Evolutionary conservation across 140 eudicot species (phyloP).

Genomic region (Erigeron philadelphicus): DNA sequence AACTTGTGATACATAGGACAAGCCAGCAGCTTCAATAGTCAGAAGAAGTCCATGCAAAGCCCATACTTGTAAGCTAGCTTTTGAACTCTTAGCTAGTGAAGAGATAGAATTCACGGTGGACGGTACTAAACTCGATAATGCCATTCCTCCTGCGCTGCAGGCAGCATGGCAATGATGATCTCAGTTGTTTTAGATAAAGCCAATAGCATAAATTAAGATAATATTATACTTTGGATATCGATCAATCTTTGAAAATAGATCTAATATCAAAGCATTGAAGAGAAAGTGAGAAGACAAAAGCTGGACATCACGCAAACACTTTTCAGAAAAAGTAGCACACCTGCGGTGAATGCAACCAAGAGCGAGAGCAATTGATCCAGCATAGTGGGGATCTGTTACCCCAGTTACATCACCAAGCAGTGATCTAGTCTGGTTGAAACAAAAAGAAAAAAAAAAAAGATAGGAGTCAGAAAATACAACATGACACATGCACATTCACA

Average conservation of each 20-base stretch:
- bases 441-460: slow-evolving; percentile 9
- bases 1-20: slow-evolving; percentile 86
- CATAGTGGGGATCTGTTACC: slow-evolving; percentile 54
- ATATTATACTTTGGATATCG: neutral
- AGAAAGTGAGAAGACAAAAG: neutral
- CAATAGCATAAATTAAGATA: slow-evolving; percentile 7
- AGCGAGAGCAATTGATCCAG: slow-evolving; percentile 84
- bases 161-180: slow-evolving; percentile 33
- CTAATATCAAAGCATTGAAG: slow-evolving; percentile 2
- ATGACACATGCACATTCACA: slow-evolving; percentile 1
- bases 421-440: slow-evolving; percentile 51
- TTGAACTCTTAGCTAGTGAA: slow-evolving; percentile 77
- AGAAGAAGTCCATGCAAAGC: slow-evolving; percentile 91
- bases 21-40: slow-evolving; percentile 93
- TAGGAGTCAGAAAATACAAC: slow-evolving; percentile 21
- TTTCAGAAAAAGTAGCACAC: slow-evolving; percentile 36
- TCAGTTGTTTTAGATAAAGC: slow-evolving; percentile 16
- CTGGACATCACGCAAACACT: slow-evolving; percentile 6
- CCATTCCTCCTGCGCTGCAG: slow-evolving; percentile 99
- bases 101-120: slow-evolving; percentile 74
- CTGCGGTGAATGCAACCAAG: slow-evolving; percentile 98
- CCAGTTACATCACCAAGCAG: slow-evolving; percentile 62
- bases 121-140: slow-evolving; percentile 91
- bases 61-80: slow-evolving; percentile 75
- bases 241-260: neutral